Base-by-base conservation (phyloP, 768 basidiomycete genomes). In the Pholiota microspora region DNA sequence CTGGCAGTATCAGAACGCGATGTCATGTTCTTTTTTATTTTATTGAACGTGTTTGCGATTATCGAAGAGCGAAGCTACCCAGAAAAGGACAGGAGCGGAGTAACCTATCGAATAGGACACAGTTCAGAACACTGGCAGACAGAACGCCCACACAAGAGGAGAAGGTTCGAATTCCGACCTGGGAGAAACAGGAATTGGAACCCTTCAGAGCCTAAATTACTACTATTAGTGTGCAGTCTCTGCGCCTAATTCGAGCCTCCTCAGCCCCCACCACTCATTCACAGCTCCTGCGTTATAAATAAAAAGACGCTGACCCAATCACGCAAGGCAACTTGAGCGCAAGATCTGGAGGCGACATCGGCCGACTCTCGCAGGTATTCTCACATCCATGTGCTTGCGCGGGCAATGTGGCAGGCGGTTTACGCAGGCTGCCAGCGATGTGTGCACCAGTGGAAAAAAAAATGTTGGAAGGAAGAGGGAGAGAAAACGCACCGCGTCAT, bases 21-120 rank as follows among this genome's bases (percentile, higher is more conserved):
- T 49, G 48, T 31, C 48, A 25, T 35, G 48, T 49, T 46, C 45
- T 27, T 46, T 31, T 42, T 42, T 12, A 31, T 12, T 42, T 42
- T 12, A 7, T 18, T 36, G n/a, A 8, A 42, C 2, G 40, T 24
- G 8, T 23, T 16, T 42, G 18, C 40, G 40, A 6, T 12, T 12
- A 42, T 21, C 40, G 40, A 42, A 42, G 40, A 42, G 12, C 8
- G 21, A 21, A 16, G 16, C 16, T 21, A 4, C 10, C 21, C 40
- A 4, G 16, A 42, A 21, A 42, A 10, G 9, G 40, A 42, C 18
- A 21, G 40, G 40, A 42, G 40, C 40, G 21, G 40, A 42, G 40
- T 42, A 42, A 23, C 40, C 40, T 42, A 42, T 42, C 40, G 18
- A 42, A 42, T 9, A 42, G 40, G 40, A 42, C 21, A 42, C 16